Percentiles rank a stretch among this genome's conserved stretches.
These are phyloP conservation scores for Aspergillus sp. DNA, from an alignment of 2,329 filamentous ascomycete species.

Conservation along the genomic window DNA sequence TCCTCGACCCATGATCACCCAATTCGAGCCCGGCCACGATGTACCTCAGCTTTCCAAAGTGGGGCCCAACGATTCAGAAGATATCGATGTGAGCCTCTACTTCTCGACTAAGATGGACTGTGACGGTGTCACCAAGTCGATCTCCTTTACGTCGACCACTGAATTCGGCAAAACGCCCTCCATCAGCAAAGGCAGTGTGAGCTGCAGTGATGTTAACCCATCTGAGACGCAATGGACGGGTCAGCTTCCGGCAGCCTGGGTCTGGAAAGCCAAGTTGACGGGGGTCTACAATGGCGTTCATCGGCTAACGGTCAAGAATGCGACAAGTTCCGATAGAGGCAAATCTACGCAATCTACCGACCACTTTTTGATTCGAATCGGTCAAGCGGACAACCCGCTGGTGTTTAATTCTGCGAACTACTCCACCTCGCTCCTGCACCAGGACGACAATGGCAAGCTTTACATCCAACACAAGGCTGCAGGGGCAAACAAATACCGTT, in stretches of 20 bases:
- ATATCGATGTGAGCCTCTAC: conserved; percentile 52
- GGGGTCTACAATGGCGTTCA: conserved; percentile 62
- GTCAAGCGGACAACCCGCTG: conserved; percentile 57
- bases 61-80: conserved; percentile 39
- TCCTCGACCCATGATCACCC: conserved; percentile 58
- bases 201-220: conserved; percentile 43
- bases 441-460: conserved; percentile 42
- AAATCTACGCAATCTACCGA: conserved; percentile 53
- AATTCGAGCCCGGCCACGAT: conserved; percentile 62
- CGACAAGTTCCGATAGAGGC: conserved; percentile 42
- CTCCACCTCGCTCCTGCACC: conserved; percentile 51
- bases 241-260: conserved; percentile 54
- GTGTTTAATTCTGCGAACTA: conserved; percentile 61
- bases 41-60: conserved; percentile 51
- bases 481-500: conserved; percentile 62
- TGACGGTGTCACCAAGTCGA: conserved; percentile 48
- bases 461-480: conserved; percentile 58
- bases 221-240: conserved; percentile 44
- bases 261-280: conserved; percentile 51
- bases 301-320: conserved; percentile 56
- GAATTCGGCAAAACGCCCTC: conserved; percentile 43
- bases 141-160: conserved; percentile 55
- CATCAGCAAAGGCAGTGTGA: conserved; percentile 45
- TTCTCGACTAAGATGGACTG: conserved; percentile 64
- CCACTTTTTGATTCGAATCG: conserved; percentile 61